Evolutionary conservation across 2,329 filamentous ascomycete species (phyloP).

Genomic region (Fusarium humuli): DNA sequence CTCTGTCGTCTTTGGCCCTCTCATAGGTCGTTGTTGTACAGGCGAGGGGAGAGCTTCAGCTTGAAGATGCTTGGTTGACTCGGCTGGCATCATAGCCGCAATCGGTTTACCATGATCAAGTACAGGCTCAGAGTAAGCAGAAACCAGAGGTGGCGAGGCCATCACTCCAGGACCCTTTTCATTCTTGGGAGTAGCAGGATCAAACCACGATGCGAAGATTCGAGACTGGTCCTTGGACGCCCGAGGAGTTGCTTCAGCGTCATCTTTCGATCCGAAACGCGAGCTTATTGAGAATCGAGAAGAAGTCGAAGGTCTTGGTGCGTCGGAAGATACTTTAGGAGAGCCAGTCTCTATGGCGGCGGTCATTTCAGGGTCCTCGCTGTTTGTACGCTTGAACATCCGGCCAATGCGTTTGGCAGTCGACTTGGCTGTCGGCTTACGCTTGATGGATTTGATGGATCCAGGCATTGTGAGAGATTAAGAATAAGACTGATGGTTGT

Average conservation of each 20-base stretch:
- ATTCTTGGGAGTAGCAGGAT: conserved; percentile 15
- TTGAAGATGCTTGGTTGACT: background rate
- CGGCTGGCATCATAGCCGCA: background rate
- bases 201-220: conserved; percentile 16
- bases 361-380: conserved; percentile 16
- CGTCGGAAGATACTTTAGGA: conserved; percentile 25
- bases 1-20: background rate
- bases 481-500: background rate
- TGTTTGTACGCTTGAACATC: conserved; percentile 36
- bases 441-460: conserved; percentile 36
- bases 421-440: conserved; percentile 29
- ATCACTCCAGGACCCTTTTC: background rate
- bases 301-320: conserved; percentile 23
- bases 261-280: conserved; percentile 29
- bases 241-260: conserved; percentile 9
- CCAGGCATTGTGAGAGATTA: conserved; percentile 13
- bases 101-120: conserved; percentile 1
- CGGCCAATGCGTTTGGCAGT: conserved; percentile 39
- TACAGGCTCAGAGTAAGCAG: conserved; percentile 1
- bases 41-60: background rate
- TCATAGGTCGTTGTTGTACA: background rate
- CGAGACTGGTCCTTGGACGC: conserved; percentile 22
- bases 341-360: background rate
- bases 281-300: conserved; percentile 35
- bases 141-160: conserved; percentile 18